Percentiles rank a stretch among this genome's conserved stretches.
phyloP scores from a whole-genome alignment of 352 stramenopile species.

The Phytophthora cryptogea region DNA sequence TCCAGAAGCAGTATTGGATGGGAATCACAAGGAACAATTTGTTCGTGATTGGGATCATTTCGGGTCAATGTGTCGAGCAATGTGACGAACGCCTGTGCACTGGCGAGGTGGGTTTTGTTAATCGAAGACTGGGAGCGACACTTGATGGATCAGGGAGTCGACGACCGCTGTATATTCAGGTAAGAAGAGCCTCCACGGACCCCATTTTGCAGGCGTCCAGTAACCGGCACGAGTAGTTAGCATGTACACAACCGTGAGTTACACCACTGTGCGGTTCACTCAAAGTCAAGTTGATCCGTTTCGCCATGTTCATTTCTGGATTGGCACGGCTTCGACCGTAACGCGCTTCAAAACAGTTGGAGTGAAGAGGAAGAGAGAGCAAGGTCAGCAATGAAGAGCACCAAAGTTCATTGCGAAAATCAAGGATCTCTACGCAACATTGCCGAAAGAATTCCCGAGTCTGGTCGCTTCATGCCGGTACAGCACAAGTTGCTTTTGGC shows the following conservation, averaged over 20 bases:
- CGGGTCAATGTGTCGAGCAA: conserved; percentile 13
- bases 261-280: too few relatives aligned
- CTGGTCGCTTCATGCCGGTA: conserved; percentile 2
- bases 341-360: not conserved
- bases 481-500: conserved; percentile 9
- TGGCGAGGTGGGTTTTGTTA: conserved; percentile 18
- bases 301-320: conserved; percentile 2
- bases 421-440: not conserved
- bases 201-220: not conserved
- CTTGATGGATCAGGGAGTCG: conserved; percentile 9
- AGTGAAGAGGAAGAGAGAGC: not conserved
- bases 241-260: too few relatives aligned
- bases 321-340: not conserved
- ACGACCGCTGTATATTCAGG: conserved; percentile 16
- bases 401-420: not conserved
- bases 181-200: conserved; percentile 1
- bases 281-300: conserved; percentile 3
- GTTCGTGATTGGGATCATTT: conserved; percentile 26
- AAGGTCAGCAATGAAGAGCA: not conserved
- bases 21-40: conserved; percentile 15
- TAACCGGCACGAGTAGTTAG: too few relatives aligned
- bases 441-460: not conserved
- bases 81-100: conserved; percentile 21
- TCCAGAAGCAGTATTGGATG: conserved; percentile 30
- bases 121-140: conserved; percentile 13